Evolutionary conservation across 73 alveolate species (phyloP), one percentile per base, ranked within the genome.

Genomic region (Paramecium octaurelia): DNA sequence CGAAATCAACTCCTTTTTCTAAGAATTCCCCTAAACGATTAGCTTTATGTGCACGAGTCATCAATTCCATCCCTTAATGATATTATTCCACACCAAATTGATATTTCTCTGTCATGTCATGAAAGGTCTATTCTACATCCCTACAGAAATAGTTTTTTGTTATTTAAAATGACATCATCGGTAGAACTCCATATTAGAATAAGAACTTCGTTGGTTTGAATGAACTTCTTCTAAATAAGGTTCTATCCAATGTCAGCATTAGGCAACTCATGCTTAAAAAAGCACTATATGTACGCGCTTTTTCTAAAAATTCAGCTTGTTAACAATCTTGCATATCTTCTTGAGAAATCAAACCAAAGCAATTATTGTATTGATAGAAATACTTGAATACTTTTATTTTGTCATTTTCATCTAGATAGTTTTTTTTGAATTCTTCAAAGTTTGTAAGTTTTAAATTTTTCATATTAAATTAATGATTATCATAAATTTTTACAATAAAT

Each of bases 361-460:
- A 48, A 6, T 48, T 48, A 48, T 48, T 48, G 23, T 48, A 48
- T 48, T 48, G n/a, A n/a, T 48, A 48, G 60, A 48, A 48, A n/a
- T 48, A 48, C 60, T 48, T 54, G 29, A 64, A 64, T 64, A 64
- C 48, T 64, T 24, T 64, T 21, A 31, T 34, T 27, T 34, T 27
- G 14, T 64, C 84, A 64, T 64, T 31, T 31, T 24, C 48, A 23
- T 24, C 48, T 3, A 64, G 42, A 23, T 64, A 64, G 5, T 20
- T 8, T 64, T 64, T 64, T 64, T 64, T 64, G 84, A 64, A 64
- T 31, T 64, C 54, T 64, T 64, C 84, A 64, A 64, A 64, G 84
- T 24, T 64, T 64, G 84, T 20, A 20, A 64, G 84, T 64, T 64
- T 64, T 23, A 64, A 64, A 64, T 64, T 64, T 64, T 64, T 64